Percentiles rank a stretch among this genome's conserved stretches.
Conservation (phyloP, 2,329 filamentous ascomycete genomes). For the Fulvia fulva region DNA sequence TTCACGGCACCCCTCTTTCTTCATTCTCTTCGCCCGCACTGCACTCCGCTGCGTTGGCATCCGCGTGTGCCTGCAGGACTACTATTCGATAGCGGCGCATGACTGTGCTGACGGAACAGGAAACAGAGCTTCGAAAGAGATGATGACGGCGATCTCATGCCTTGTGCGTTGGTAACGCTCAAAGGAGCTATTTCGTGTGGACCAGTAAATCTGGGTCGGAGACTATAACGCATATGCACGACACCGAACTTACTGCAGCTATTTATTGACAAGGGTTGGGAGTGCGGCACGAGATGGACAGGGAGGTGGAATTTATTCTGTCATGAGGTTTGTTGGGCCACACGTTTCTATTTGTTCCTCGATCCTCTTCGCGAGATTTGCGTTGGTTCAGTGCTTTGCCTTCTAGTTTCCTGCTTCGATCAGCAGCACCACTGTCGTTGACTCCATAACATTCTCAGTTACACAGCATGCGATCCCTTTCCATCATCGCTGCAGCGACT, state of each 20-base stretch:
- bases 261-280: background rate
- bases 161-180: background rate
- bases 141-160: background rate
- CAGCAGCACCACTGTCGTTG: background rate
- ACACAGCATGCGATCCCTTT: slow-evolving; percentile 4
- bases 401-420: background rate
- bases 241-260: background rate
- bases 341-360: background rate
- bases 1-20: background rate
- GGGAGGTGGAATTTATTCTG: background rate
- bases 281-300: background rate
- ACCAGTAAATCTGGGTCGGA: background rate
- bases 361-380: background rate
- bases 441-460: background rate
- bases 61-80: background rate
- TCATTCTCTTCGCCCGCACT: background rate
- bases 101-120: background rate
- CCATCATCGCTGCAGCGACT: slow-evolving; percentile 2
- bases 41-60: background rate
- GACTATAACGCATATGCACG: background rate
- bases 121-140: background rate
- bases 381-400: background rate
- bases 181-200: background rate
- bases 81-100: background rate
- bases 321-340: background rate